phyloP scores from a whole-genome alignment of 2,329 filamentous ascomycete species.

The Lasiodiplodia hormozganensis region DNA sequence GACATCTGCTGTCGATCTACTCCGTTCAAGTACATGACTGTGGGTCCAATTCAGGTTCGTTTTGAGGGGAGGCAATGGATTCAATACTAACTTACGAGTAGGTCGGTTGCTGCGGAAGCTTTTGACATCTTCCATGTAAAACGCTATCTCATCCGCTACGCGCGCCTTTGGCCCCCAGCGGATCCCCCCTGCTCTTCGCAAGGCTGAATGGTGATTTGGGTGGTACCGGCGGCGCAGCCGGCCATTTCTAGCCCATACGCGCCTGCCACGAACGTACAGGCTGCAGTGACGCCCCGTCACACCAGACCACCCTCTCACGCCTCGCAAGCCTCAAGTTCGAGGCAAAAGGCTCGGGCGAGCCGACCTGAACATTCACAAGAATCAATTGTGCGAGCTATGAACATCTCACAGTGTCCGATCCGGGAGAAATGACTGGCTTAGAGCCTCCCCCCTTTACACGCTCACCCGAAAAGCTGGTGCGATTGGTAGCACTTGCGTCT shows the following conservation, averaged over 20 bases:
- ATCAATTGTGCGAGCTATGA: not conserved
- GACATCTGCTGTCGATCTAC: constrained; percentile 31
- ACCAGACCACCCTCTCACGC: not conserved
- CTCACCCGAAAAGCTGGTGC: not conserved
- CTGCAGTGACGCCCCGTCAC: not conserved
- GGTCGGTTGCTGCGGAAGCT: not conserved
- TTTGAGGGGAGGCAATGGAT: not conserved
- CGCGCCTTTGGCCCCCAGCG: not conserved
- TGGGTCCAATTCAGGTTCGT: not conserved
- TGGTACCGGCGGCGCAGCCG: not conserved
- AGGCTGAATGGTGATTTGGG: not conserved
- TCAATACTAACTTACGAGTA: not conserved
- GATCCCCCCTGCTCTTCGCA: not conserved
- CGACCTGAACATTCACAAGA: not conserved
- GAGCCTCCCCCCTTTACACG: not conserved
- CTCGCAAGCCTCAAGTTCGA: not conserved
- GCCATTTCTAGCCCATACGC: not conserved
- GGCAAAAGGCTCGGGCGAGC: not conserved
- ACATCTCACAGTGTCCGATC: not conserved
- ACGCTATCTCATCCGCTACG: not conserved
- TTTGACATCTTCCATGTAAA: constrained; percentile 37
- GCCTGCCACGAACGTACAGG: not conserved
- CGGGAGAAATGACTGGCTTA: not conserved
- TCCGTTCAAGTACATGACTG: constrained; percentile 4
- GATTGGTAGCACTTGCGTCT: not conserved